These are phyloP conservation scores for Physaria fendleri DNA, from an alignment of 345 rosid genomes.

Conservation along the genomic window DNA sequence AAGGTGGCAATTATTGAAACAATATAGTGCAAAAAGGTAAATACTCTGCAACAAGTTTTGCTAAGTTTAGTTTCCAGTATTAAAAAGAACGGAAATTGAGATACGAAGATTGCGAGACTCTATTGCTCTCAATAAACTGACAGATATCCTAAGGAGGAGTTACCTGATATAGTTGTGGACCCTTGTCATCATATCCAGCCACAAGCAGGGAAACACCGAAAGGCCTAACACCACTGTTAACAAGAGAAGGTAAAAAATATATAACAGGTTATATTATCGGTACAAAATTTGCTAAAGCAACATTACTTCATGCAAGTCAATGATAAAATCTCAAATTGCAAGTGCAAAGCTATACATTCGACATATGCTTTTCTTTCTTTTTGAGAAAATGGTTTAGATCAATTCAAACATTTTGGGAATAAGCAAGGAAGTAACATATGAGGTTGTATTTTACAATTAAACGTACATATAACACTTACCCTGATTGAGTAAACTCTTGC, in stretches of 20 bases:
- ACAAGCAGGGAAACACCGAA: conserved; percentile 91
- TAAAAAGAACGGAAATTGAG: neutral
- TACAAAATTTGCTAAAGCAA: neutral
- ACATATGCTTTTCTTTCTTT: neutral
- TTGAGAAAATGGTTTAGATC: neutral
- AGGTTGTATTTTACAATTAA: neutral
- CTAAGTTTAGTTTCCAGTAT: neutral
- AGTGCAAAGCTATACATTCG: neutral
- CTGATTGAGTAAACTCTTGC: conserved; percentile 98
- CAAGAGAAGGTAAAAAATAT: conserved; percentile 3
- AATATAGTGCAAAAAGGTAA: neutral
- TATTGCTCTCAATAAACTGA: neutral
- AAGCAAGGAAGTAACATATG: neutral
- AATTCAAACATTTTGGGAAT: neutral
- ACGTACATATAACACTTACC: conserved; percentile 42
- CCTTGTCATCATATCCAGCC: conserved; percentile 91
- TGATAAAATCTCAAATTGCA: neutral
- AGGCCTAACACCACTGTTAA: conserved; percentile 84
- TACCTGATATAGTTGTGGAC: conserved; percentile 94
- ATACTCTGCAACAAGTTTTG: neutral
- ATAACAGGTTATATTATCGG: neutral
- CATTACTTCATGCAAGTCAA: neutral
- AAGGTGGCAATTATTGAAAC: neutral
- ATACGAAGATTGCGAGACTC: neutral
- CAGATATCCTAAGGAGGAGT: neutral